These are phyloP conservation scores for Geranium brycei DNA, from an alignment of 345 rosid genomes.

Conservation along the genomic window DNA sequence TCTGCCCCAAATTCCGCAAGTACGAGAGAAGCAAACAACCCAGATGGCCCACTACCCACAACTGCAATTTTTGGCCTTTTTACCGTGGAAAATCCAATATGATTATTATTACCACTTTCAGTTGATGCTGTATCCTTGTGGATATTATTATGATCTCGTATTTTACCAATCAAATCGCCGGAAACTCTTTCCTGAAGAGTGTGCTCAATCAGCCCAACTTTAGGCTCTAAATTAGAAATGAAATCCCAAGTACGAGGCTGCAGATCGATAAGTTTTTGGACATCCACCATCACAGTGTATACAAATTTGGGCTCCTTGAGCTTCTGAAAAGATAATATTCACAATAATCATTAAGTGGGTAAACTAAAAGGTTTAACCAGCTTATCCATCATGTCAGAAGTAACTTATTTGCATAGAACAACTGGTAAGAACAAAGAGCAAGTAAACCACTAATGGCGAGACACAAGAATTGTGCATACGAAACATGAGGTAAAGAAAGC, in stretches of 20 bases:
- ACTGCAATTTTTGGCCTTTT: conserved; percentile 55
- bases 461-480: neutral
- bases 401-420: neutral
- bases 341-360: conserved; percentile 5
- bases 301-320: conserved; percentile 83
- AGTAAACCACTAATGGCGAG: too few relatives aligned
- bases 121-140: conserved; percentile 8
- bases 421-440: neutral
- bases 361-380: neutral
- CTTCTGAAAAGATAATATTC: conserved; percentile 27
- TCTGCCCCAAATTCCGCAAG: conserved; percentile 93
- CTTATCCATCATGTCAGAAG: neutral
- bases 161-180: conserved; percentile 46
- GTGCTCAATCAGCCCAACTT: conserved; percentile 61
- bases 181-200: conserved; percentile 26
- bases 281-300: conserved; percentile 80
- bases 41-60: conserved; percentile 92
- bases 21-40: conserved; percentile 85
- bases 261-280: conserved; percentile 47
- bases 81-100: conserved; percentile 13
- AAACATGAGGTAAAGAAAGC: neutral
- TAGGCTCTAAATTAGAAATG: conserved; percentile 56
- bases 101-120: conserved; percentile 12
- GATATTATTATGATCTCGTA: conserved; percentile 29
- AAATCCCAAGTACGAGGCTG: conserved; percentile 86